Conservation (phyloP, 768 basidiomycete species). For the Lepiota subincarnata region DNA sequence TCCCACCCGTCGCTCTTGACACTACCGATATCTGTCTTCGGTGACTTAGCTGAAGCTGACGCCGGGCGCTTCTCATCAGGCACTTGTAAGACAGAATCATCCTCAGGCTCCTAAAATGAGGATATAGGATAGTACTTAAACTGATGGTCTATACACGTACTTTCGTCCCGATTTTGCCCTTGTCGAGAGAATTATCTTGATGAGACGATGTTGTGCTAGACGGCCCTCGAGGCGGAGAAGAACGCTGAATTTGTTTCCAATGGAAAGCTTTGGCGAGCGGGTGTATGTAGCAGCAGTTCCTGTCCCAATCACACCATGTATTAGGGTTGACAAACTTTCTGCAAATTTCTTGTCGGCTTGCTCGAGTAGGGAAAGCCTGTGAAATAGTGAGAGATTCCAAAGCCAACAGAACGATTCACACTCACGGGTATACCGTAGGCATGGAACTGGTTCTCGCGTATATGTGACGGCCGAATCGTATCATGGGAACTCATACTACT, state of each 20-base stretch:
- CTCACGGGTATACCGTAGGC: constrained; percentile 23
- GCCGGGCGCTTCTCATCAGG: neutral
- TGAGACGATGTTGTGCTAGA: neutral
- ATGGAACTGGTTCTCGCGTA: constrained; percentile 43
- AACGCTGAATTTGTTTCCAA: constrained; percentile 8
- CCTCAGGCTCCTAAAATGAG: neutral
- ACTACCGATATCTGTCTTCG: neutral
- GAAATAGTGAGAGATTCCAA: neutral
- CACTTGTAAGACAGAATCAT: neutral
- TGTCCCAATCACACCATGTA: constrained; percentile 18
- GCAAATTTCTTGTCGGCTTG: constrained; percentile 26
- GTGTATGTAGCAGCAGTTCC: constrained; percentile 26
- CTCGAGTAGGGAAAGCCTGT: constrained; percentile 28
- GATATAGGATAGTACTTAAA: neutral
- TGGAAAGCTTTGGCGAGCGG: constrained; percentile 20
- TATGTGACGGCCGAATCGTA: neutral
- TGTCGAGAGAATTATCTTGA: neutral
- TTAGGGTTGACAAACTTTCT: constrained; percentile 21
- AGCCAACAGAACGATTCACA: neutral
- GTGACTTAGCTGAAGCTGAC: neutral
- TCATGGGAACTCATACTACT: neutral
- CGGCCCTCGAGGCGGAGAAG: neutral
- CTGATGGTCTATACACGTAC: neutral
- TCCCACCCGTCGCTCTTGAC: constrained; percentile 1
- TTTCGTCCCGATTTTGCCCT: neutral